Base-by-base conservation (phyloP, 306 rosid species). In the Casuarina cunninghamiana region DNA sequence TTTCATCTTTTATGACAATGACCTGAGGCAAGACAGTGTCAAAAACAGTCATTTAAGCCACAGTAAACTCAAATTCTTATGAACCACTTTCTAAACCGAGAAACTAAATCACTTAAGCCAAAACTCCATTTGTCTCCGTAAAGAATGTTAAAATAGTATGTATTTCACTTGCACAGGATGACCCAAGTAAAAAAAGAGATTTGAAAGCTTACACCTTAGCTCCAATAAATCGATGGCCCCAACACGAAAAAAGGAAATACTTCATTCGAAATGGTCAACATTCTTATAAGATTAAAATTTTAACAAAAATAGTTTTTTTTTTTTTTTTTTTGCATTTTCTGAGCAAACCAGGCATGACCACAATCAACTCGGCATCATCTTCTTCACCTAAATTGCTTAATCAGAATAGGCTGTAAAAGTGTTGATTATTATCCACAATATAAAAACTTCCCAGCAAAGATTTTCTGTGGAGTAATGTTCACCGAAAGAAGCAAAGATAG, bases 1-100 rank as follows among this genome's bases (percentile, higher is more conserved):
- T 88, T 73, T 81, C 79, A 44, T 83, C 90, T 53, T 84, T 77
- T 26, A 82, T 55, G 62, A 38, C 55, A 74, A 65, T 45, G 60
- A 72, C 86, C 98, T 92, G 72, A 16, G 68, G 57, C 46, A 83
- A 73, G 8, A 46, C 2, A 10, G 55, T 19, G 17, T 12, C 32
- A 9, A 74, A 16, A 75, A 26, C 5, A 72, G 13, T 46, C 66
- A 57, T 4, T 66, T 57, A 71, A 49, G 11, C 41, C 63, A 10
- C 49, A 49, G 68, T 11, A 37, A 72, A 72, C 63, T n/a, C 49
- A 54, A 77, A 57, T 19, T 16, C 19, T 53, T 53, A 42, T 49
- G 39, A 35, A 4, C 5, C 44, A 32, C 60, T 46, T 45, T 48
- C 51, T 41, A 8, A 73, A 41, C 53, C 68, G 66, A 9, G 11